Evolutionary conservation across 805 yeast species (phyloP).

Genomic region (Cephaloascus fragrans): DNA sequence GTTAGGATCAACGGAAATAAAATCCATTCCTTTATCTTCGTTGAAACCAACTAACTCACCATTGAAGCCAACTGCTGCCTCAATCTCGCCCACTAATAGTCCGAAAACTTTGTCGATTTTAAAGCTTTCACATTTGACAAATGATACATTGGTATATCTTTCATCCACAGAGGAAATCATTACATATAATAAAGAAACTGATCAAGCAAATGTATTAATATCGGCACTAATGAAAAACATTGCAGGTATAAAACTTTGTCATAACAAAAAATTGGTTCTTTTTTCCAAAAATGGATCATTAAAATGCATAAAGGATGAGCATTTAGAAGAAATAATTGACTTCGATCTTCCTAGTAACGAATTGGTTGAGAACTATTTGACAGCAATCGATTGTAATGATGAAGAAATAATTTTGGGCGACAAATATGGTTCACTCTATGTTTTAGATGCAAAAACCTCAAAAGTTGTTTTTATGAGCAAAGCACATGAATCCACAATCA

Average conservation of each 20-base stretch:
- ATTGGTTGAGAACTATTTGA: slow-evolving; percentile 27
- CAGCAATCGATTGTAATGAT: slow-evolving; percentile 24
- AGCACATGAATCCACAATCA: slow-evolving; percentile 44
- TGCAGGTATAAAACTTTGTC: slow-evolving; percentile 25
- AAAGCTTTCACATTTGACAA: slow-evolving; percentile 17
- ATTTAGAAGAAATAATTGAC: slow-evolving; percentile 1
- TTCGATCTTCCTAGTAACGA: slow-evolving; percentile 16
- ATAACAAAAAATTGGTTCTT: slow-evolving; percentile 18
- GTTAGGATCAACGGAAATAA: slow-evolving; percentile 11
- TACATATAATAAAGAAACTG: slow-evolving; percentile 11
- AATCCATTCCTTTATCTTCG: slow-evolving; percentile 5
- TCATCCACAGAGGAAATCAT: slow-evolving; percentile 26
- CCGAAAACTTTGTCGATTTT: slow-evolving; percentile 14
- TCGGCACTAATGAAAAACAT: slow-evolving; percentile 26
- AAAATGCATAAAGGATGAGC: slow-evolving; percentile 14
- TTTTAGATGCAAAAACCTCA: slow-evolving; percentile 10
- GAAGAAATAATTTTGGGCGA: slow-evolving; percentile 34
- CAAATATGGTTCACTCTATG: slow-evolving; percentile 31
- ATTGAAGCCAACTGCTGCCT: slow-evolving; percentile 5
- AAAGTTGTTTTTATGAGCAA: slow-evolving; percentile 17
- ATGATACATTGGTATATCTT: slow-evolving; percentile 18
- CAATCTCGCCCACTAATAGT: slow-evolving; percentile 15
- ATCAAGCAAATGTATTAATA: slow-evolving; percentile 12
- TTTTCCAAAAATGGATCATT: slow-evolving; percentile 35
- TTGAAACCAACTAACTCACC: slow-evolving; percentile 5